Percentiles rank a stretch among this genome's conserved stretches.
Evolutionary conservation across 2,329 filamentous ascomycete species (phyloP).

Genomic region (Fusarium equiseti): DNA sequence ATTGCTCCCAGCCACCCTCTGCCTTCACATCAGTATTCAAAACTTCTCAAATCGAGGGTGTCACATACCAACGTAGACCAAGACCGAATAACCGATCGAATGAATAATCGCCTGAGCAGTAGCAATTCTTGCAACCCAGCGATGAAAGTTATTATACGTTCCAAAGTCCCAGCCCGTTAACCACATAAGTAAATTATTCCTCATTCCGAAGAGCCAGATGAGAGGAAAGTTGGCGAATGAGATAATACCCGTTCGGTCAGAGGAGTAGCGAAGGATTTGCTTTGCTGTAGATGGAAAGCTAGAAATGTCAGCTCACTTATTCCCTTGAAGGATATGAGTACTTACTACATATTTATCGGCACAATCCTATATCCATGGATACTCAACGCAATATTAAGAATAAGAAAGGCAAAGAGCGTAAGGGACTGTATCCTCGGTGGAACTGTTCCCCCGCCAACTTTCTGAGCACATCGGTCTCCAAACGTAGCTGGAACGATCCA

Average conservation of each 20-base stretch:
- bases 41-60: fast-evolving
- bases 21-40: neutral
- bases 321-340: fast-evolving
- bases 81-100: constrained; percentile 68
- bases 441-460: constrained; percentile 59
- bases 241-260: constrained; percentile 73
- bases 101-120: constrained; percentile 73
- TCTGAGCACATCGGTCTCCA: constrained; percentile 57
- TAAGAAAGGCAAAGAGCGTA: constrained; percentile 54
- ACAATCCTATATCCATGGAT: constrained; percentile 55
- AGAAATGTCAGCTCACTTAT: neutral
- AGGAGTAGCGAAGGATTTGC: constrained; percentile 65
- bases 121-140: constrained; percentile 72
- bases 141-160: constrained; percentile 75
- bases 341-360: constrained; percentile 56
- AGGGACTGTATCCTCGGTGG: constrained; percentile 59
- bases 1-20: constrained; percentile 56
- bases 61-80: constrained; percentile 54
- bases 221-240: constrained; percentile 73
- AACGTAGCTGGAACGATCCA: constrained; percentile 58
- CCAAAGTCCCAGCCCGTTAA: constrained; percentile 76
- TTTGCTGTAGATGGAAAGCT: constrained; percentile 53
- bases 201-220: constrained; percentile 74
- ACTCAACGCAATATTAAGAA: constrained; percentile 55
- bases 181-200: constrained; percentile 76